Base-by-base conservation (phyloP, 2,329 filamentous ascomycete genomes). In the Thelonectria olida region DNA sequence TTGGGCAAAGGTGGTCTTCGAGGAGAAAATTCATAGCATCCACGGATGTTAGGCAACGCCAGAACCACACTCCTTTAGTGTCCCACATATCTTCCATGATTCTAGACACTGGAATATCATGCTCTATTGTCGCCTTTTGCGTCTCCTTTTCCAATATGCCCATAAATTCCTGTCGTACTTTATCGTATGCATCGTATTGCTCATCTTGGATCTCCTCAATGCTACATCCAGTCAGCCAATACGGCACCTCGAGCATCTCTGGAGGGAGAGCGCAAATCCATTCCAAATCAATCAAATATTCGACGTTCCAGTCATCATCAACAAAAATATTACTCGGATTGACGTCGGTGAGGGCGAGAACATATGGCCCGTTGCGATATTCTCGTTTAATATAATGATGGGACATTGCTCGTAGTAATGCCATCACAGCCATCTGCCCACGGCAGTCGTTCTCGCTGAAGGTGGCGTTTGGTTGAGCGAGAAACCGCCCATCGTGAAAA, bases 321-420 rank as follows among this genome's bases (percentile, higher is more conserved):
- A 78, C 73, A 25, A 79, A 70, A 25, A 79, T 72, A 47, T 78
- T 79, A 36, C 74, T 73, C 20, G 47, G 57, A 62, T 77, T 68
- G 15, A 78, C 58, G 54, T 79, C 73, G 19, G 73, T 75, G 38
- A 78, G 49, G 27, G 68, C 62, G 12, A 76, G 64, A 54, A 66
- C 17, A 48, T 72, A 76, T 8, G 72, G 73, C 2, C 73, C 72
- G 39, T 73, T 45, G 17, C 70, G 62, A 20, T 36, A 59, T n/a
- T 65, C 68, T 39, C 59, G 42, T 22, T 51, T 51, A 7, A 73
- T 72, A 50, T 70, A 65, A 59, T 71, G 63, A 15, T 75, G 71
- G 2, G 73, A 45, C 10, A 66, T n/a, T 7, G 61, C 51, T 28
- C 71, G 66, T 6, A 74, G 71, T 22, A 76, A 47, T 12, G 53